Conservation (phyloP, 2,329 filamentous ascomycete species). For the Aspergillus cejpii region DNA sequence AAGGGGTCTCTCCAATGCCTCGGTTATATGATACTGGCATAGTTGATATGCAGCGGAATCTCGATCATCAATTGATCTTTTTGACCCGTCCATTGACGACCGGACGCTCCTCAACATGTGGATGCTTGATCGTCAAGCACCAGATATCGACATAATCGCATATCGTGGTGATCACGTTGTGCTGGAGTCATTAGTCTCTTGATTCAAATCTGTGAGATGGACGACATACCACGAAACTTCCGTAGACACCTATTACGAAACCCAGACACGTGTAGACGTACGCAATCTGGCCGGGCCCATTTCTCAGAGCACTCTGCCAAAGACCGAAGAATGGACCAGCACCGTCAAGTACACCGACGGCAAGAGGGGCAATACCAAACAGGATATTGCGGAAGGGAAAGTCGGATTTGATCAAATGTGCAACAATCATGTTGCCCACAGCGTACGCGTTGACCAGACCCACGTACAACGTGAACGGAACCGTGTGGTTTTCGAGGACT, state of each 20-base stretch:
- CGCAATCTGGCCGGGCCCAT: constrained; percentile 78
- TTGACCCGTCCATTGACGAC: constrained; percentile 19
- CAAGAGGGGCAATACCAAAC: constrained; percentile 58
- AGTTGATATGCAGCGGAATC: constrained; percentile 11
- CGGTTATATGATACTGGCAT: constrained; percentile 3
- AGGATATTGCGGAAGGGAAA: constrained; percentile 92
- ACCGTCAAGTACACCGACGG: constrained; percentile 72
- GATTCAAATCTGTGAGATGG: neutral
- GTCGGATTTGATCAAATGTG: constrained; percentile 76
- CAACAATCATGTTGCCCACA: constrained; percentile 91
- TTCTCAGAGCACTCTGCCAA: constrained; percentile 66
- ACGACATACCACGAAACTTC: constrained; percentile 71
- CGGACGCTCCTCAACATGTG: constrained; percentile 43
- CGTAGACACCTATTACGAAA: constrained; percentile 81
- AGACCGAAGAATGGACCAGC: constrained; percentile 62
- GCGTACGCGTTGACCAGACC: constrained; percentile 91
- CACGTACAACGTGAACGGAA: constrained; percentile 84
- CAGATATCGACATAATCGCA: constrained; percentile 98
- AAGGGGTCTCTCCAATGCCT: neutral
- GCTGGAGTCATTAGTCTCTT: constrained; percentile 26
- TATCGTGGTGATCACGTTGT: constrained; percentile 94
- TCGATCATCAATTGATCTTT: neutral
- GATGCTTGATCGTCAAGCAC: constrained; percentile 95
- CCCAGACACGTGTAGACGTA: constrained; percentile 88
- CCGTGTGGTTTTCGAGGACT: constrained; percentile 73